Base-by-base conservation (phyloP, 768 basidiomycete genomes). In the Mycena rebaudengoi region DNA sequence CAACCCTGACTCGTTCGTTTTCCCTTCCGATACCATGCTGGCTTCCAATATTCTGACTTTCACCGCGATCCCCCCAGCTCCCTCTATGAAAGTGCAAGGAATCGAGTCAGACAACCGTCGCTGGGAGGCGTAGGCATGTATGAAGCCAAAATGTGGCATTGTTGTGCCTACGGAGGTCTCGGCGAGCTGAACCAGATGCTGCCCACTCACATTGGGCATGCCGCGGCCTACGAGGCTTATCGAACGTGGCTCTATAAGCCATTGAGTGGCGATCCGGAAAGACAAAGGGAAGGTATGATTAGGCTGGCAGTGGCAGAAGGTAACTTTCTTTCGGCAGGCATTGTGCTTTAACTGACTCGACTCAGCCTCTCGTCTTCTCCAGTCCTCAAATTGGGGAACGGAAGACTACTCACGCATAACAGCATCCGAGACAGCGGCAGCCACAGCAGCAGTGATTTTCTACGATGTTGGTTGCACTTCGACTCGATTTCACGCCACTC, bases 181-280 rank as follows among this genome's bases (percentile, higher is more conserved):
- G 82, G 84, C 37, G 85, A 86, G 59, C 73, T 88, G 18, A 75
- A 73, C 53, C 73, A 76, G 41, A 78, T 91, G 76, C 74, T 79
- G 7, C 88, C 91, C 1, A 69, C 75, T 18, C 89, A 92, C 60
- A 82, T 94, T 18, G 92, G 92, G 1, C 85, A 89, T 67, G 92
- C 91, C 5, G 91, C 91, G 10, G 91, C 89, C 3, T 92, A 91
- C 71, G 91, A 92, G 73, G 90, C 91, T 0, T 88, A 89, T 73
- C 83, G 90, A 16, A 83, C 83, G 26, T 89, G 88, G 86, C 85
- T 86, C 51, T 86, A 88, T 59, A 83, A 86, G 49, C 85, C 86
- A 18, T 68, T 90, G 5, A 82, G 82, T 54, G 85, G 81, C 10
- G 86, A 90, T 68, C 73, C 77, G 45, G 89, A 88, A 64, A 77